Percentiles rank a stretch among this genome's conserved stretches.
Evolutionary conservation across 164 flowering plant species (phyloP).

Genomic region (Berberis vulgaris): DNA sequence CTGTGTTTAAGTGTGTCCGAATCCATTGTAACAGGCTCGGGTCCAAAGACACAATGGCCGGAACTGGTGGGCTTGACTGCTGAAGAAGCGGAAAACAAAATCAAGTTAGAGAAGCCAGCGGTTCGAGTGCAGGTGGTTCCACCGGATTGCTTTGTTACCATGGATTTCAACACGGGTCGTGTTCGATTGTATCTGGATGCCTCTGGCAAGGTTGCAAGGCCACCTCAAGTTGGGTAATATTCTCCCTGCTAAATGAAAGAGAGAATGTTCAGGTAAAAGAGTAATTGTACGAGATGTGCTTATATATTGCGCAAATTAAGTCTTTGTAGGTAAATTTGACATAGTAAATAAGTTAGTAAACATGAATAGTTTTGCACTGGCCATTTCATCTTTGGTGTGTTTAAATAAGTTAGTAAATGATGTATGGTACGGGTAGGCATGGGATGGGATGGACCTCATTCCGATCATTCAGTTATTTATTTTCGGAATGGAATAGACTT

Average conservation of each 20-base stretch:
- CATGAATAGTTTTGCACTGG: too few relatives aligned
- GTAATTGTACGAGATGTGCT: too few relatives aligned
- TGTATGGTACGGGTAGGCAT: too few relatives aligned
- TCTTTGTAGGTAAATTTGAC: background rate
- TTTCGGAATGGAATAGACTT: too few relatives aligned
- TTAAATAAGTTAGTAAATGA: too few relatives aligned
- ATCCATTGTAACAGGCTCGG: conserved; percentile 2
- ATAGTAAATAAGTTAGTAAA: too few relatives aligned
- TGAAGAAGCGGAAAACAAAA: conserved; percentile 44
- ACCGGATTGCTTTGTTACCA: conserved; percentile 27
- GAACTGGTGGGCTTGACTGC: conserved; percentile 40
- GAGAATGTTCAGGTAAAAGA: too few relatives aligned
- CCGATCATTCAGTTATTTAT: too few relatives aligned
- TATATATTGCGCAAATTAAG: background rate
- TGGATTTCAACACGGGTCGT: conserved; percentile 27
- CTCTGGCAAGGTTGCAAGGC: conserved; percentile 23
- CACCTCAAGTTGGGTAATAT: conserved; percentile 31
- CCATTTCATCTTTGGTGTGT: too few relatives aligned
- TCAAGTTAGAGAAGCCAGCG: conserved; percentile 33
- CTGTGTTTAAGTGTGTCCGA: background rate
- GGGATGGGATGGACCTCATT: too few relatives aligned
- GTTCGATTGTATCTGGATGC: conserved; percentile 21
- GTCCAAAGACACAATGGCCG: conserved; percentile 34
- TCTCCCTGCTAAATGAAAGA: background rate
- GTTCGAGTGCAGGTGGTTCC: conserved; percentile 30